phyloP scores from a whole-genome alignment of 1,284 basidiomycete genomes.

The Ustilago sp. region DNA sequence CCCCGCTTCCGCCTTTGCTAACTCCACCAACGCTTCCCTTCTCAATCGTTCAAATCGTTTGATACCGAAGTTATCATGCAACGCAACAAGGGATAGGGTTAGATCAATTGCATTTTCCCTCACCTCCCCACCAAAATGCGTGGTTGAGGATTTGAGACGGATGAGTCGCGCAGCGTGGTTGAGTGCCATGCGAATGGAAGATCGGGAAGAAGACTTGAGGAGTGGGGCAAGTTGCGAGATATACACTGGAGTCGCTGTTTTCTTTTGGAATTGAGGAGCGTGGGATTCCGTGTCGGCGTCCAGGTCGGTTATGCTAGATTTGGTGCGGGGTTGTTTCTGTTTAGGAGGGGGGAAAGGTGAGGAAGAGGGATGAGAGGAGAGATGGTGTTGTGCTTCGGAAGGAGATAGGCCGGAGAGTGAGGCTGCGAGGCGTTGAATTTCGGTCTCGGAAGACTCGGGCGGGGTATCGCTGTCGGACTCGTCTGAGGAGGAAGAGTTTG shows the following conservation, averaged over 20 bases:
- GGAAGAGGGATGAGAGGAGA: not conserved
- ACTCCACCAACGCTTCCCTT: constrained; percentile 80
- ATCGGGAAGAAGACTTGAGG: constrained; percentile 53
- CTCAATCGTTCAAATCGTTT: constrained; percentile 82
- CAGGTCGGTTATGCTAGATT: constrained; percentile 3
- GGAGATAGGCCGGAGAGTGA: constrained; percentile 26
- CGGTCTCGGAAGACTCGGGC: constrained; percentile 7
- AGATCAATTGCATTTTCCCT: constrained; percentile 90
- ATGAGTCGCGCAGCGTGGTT: constrained; percentile 51
- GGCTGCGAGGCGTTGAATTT: constrained; percentile 41
- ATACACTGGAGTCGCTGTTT: constrained; percentile 68
- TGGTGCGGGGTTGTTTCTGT: not conserved
- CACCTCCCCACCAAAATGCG: constrained; percentile 63
- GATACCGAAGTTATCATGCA: constrained; percentile 86
- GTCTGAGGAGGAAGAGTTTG: constrained; percentile 14
- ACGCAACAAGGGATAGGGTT: constrained; percentile 77
- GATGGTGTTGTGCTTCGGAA: constrained; percentile 5
- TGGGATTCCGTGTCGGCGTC: constrained; percentile 29
- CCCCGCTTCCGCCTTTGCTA: constrained; percentile 82
- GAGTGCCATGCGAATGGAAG: constrained; percentile 39
- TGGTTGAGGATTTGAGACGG: constrained; percentile 48
- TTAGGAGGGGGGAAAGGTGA: not conserved
- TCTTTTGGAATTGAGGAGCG: constrained; percentile 42
- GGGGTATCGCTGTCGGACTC: constrained; percentile 13
- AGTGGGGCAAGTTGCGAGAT: constrained; percentile 68